Base-by-base conservation (phyloP, 108 stramenopile species). In the Thalassiosira profunda region DNA sequence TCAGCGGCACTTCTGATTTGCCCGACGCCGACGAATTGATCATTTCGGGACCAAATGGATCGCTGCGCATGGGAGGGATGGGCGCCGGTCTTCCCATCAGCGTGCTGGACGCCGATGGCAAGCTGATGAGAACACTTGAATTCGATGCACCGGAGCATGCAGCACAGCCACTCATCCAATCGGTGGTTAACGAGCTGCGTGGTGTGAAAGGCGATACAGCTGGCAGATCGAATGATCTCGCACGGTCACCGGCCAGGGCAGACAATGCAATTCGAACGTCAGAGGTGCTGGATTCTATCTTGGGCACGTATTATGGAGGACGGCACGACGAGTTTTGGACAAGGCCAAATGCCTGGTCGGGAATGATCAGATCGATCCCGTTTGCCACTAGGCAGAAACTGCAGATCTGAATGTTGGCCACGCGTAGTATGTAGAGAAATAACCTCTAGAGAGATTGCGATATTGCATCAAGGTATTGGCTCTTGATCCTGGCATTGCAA, bases 301-400 rank as follows among this genome's bases (percentile, higher is more conserved):
- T 84, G 48, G 52, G 52, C 41, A 64, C 74, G 2, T 88, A 84
- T 56, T 84, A 88, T 65, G 81, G 84, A 38, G 76, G 81, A 48
- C 56, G 86, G 45, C 71, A 88, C 38, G 81, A 76, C 56, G 81
- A 79, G 1, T 88, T 80, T 48, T 88, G 86, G 86, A 20, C 47
- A 20, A 38, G 63, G 4, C 8, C 28, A 5, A 68, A 45, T 10
- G 34, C 35, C 15, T 74, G 73, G 73, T 58, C 65, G 23, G 73
- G 73, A n/a, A 34, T 60, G 23, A 57, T n/a, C n/a, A n/a, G n/a
- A n/a, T n/a, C n/a, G n/a, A n/a, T n/a, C n/a, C n/a, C n/a, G n/a
- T n/a, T n/a, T n/a, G n/a, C n/a, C n/a, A n/a, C n/a, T n/a, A n/a
- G n/a, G n/a, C n/a, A n/a, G n/a, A n/a, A n/a, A n/a, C n/a, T n/a